Base-by-base conservation (phyloP, 768 basidiomycete genomes). In the button mushroom (Agaricus bisporus) region DNA sequence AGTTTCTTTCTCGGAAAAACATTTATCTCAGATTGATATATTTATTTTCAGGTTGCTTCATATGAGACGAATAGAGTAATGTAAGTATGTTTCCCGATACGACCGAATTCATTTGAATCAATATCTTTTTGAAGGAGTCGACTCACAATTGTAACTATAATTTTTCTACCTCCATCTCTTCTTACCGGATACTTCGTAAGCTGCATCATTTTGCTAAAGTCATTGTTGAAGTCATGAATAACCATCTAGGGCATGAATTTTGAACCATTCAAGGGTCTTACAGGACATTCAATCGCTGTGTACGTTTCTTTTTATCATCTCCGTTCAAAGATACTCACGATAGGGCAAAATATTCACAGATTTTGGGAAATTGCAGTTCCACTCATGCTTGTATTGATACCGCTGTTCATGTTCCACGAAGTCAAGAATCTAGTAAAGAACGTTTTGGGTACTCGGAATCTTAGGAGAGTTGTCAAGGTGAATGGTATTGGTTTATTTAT, bases 111-210 rank as follows among this genome's bases (percentile, higher is more conserved):
- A 22, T 6, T 9, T 32, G 52, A 11, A 28, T 42, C 39, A 15
- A 11, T 11, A 22, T 35, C 17, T 39, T 53, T 54, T 26, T 51
- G 22, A 53, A 84, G 82, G 82, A 82, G 78, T 47, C 76, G 81
- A 44, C 68, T 88, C 35, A 87, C 85, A 1, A 62, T 85, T 26
- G 80, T 78, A 5, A 87, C 85, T 0, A 82, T 88, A 58, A 80
- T 85, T 59, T 87, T 81, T 70, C 66, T 88, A 8, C 86, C 86
- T 1, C 65, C 87, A 48, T 86, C 86, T 6, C 70, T 87, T 39
- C 70, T 86, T 39, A 86, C 86, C 6, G 86, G 86, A 51, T 88
- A 88, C 69, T 88, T 87, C 59, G 86, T 83, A 60, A 55, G 81
- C 74, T 10, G n/a, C n/a, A n/a, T n/a, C n/a, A 26, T 45, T 1